These are phyloP conservation scores for Neonectria neomacrospora DNA, from an alignment of 2,329 filamentous ascomycete species.

Conservation along the genomic window DNA sequence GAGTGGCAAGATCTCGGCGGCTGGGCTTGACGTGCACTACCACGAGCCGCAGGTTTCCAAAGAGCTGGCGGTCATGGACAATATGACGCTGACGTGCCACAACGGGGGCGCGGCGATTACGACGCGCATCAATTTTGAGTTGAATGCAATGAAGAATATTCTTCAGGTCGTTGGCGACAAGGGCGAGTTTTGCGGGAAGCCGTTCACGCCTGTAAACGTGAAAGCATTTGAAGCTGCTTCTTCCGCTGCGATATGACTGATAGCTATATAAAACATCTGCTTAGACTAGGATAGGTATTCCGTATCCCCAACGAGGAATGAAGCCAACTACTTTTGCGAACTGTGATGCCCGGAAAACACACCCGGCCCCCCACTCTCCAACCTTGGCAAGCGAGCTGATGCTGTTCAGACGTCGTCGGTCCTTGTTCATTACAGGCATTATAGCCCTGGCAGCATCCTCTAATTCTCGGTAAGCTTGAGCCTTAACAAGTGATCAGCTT, in stretches of 20 bases:
- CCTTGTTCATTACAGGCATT: background rate
- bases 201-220: constrained; percentile 31
- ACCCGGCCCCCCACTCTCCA: background rate
- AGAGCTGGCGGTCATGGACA: constrained; percentile 51
- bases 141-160: constrained; percentile 38
- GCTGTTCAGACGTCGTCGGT: background rate
- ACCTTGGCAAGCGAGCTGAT: background rate
- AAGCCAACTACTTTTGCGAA: background rate
- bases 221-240: constrained; percentile 18
- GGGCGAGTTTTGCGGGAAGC: constrained; percentile 30
- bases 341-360: background rate
- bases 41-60: constrained; percentile 60
- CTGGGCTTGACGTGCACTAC: constrained; percentile 65
- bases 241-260: background rate
- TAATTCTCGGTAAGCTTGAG: background rate
- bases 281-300: no score
- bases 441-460: background rate
- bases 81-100: constrained; percentile 53
- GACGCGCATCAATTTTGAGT: constrained; percentile 54
- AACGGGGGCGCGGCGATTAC: constrained; percentile 52
- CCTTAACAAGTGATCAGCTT: background rate
- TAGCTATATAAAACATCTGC: background rate
- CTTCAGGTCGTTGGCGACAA: constrained; percentile 38
- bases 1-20: constrained; percentile 56
- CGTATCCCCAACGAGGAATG: background rate